A percentile compares a stretch with the other conserved stretches of the same genome.
Conservation (phyloP, 169 alveolate genomes). For the Plasmodium adleri region DNA sequence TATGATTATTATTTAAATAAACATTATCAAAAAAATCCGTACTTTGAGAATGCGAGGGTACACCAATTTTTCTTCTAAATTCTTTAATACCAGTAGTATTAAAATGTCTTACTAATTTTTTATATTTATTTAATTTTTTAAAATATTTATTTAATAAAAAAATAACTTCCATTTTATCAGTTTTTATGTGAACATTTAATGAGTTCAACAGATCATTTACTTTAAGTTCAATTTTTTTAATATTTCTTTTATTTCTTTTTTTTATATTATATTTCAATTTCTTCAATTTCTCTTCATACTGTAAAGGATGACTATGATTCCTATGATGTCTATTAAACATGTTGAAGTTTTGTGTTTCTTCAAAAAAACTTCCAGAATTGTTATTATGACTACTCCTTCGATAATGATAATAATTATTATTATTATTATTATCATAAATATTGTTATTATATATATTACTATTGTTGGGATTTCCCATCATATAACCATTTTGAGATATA, state of each 20-base stretch:
- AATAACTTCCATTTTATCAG: slow-evolving; percentile 43
- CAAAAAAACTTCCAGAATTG: slow-evolving; percentile 1
- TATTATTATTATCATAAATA: background rate
- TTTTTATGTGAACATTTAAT: slow-evolving; percentile 42
- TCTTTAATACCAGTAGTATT: slow-evolving; percentile 38
- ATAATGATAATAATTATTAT: background rate
- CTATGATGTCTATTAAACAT: background rate
- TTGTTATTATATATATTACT: background rate
- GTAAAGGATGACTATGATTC: background rate
- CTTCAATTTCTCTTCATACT: slow-evolving; percentile 10
- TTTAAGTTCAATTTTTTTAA: slow-evolving; percentile 42
- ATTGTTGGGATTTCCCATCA: background rate
- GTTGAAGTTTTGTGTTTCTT: background rate
- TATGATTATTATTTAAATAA: slow-evolving; percentile 12
- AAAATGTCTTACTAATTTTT: slow-evolving; percentile 26
- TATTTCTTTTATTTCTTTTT: slow-evolving; percentile 49
- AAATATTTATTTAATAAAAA: slow-evolving; percentile 59
- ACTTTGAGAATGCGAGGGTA: slow-evolving; percentile 10
- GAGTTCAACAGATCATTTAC: slow-evolving; percentile 40
- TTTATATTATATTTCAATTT: slow-evolving; percentile 29
- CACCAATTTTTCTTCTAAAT: slow-evolving; percentile 32
- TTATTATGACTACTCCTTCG: background rate
- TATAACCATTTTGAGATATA: no score
- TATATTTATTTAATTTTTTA: slow-evolving; percentile 36
- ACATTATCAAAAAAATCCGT: slow-evolving; percentile 15